phyloP scores from a whole-genome alignment of 805 yeast genomes.

The Candida namnaoensis region DNA sequence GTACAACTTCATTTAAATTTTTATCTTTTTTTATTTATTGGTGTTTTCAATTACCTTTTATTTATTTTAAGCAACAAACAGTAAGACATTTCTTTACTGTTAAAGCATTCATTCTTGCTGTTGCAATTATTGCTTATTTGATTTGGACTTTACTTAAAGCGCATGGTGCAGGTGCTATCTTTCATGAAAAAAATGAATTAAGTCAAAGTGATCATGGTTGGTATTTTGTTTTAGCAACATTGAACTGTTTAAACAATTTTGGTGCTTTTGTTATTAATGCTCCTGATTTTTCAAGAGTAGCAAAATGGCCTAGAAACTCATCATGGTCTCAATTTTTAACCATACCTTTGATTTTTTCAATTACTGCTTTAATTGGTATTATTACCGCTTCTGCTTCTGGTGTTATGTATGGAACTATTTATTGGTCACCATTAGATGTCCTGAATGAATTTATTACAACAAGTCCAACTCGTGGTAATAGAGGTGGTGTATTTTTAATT shows the following conservation, averaged over 20 bases:
- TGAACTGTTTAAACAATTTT: slow-evolving; percentile 74
- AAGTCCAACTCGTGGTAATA: slow-evolving; percentile 42
- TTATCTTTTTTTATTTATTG: slow-evolving; percentile 77
- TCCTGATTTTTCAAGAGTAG: slow-evolving; percentile 77
- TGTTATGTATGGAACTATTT: slow-evolving; percentile 54
- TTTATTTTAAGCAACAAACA: slow-evolving; percentile 75
- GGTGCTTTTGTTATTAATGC: slow-evolving; percentile 76
- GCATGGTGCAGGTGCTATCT: slow-evolving; percentile 68
- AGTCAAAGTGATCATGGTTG: slow-evolving; percentile 52
- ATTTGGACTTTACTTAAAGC: slow-evolving; percentile 82
- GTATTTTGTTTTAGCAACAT: slow-evolving; percentile 65
- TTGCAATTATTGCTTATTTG: slow-evolving; percentile 76
- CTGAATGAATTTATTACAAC: slow-evolving; percentile 52
- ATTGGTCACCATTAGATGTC: slow-evolving; percentile 83
- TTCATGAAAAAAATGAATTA: slow-evolving; percentile 30
- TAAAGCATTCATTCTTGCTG: slow-evolving; percentile 71
- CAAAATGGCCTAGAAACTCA: slow-evolving; percentile 39
- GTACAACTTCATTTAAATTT: slow-evolving; percentile 61
- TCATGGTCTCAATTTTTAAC: slow-evolving; percentile 45
- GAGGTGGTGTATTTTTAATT: slow-evolving; percentile 73
- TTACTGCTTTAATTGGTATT: slow-evolving; percentile 74
- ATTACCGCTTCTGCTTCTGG: slow-evolving; percentile 62
- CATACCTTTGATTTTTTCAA: slow-evolving; percentile 62
- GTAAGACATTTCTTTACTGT: slow-evolving; percentile 79
- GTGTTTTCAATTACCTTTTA: slow-evolving; percentile 69